Evolutionary conservation across 352 stramenopile genomes (phyloP), one percentile per base, ranked within the genome.

Genomic region (Phytophthora vignae): DNA sequence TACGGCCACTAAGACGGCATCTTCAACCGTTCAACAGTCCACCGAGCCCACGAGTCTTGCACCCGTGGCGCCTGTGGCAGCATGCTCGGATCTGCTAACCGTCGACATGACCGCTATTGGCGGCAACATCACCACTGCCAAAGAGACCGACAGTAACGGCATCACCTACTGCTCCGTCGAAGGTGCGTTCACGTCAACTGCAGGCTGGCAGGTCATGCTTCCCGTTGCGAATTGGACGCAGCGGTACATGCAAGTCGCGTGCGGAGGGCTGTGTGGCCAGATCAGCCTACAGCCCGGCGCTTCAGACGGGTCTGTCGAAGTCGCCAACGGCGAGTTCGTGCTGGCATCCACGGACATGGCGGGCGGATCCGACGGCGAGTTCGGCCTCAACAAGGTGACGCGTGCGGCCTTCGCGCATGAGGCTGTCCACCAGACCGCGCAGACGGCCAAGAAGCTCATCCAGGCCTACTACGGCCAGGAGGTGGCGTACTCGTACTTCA

Each of bases 401-500:
- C 60, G 65, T 19, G 25, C 75, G 53, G 73, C 70, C 10, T 86
- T 86, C 40, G 78, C 76, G 7, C 82, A 86, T 42, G 52, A 75
- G 31, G 74, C 78, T 27, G 76, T 82, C 36, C 78, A 86, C 64
- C 65, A 74, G 62, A 82, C 75, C 15, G 70, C 78, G 0, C 48
- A 79, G 33, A 65, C 67, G 3, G 67, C 78, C 42, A 86, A 86
- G 70, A 55, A 76, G 56, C 62, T 86, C 44, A 84, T 83, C 55
- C 60, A 74, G 44, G 31, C 60, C 29, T 86, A 77, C 66, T 82
- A 86, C 56, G 76, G 73, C 6, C 78, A 83, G 58, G 68, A 68
- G 15, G 67, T 50, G 42, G 61, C 55, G 42, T 84, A 80, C 46
- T 77, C 76, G 42, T 86, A 86, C 67, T 85, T 85, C 63, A 84